phyloP scores from a whole-genome alignment of 1,284 basidiomycete species.

The Ustilago nuda region DNA sequence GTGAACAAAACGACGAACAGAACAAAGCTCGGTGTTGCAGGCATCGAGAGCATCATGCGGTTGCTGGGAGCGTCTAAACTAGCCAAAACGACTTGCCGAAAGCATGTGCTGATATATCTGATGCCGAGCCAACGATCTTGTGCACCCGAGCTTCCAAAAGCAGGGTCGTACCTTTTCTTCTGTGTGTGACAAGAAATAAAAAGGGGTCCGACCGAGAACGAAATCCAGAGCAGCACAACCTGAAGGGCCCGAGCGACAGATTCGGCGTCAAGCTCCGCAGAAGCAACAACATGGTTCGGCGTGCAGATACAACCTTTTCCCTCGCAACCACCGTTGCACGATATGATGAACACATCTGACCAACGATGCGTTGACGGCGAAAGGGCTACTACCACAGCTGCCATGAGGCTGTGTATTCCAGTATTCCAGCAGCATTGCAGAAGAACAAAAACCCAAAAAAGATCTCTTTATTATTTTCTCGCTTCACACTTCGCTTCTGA shows the following conservation, averaged over 20 bases:
- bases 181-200: not conserved
- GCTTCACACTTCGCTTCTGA: not conserved
- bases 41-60: not conserved
- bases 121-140: slow-evolving; percentile 2
- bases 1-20: not conserved
- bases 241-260: not conserved
- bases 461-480: not conserved
- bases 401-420: not conserved
- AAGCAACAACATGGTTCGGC: not conserved
- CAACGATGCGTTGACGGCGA: too few relatives aligned
- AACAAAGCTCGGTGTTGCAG: not conserved
- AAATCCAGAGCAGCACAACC: not conserved
- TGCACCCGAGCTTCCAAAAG: not conserved
- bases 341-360: not conserved
- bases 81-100: too few relatives aligned
- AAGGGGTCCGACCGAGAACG: not conserved
- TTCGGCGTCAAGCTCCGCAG: not conserved
- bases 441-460: not conserved
- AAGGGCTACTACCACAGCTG: too few relatives aligned
- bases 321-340: slow-evolving; percentile 4
- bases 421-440: not conserved
- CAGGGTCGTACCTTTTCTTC: slow-evolving; percentile 8
- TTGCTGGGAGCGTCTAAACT: not conserved
- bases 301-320: slow-evolving; percentile 3
- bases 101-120: not conserved